Conservation (phyloP, 139 green algal species). For the Haematococcus sp. region DNA sequence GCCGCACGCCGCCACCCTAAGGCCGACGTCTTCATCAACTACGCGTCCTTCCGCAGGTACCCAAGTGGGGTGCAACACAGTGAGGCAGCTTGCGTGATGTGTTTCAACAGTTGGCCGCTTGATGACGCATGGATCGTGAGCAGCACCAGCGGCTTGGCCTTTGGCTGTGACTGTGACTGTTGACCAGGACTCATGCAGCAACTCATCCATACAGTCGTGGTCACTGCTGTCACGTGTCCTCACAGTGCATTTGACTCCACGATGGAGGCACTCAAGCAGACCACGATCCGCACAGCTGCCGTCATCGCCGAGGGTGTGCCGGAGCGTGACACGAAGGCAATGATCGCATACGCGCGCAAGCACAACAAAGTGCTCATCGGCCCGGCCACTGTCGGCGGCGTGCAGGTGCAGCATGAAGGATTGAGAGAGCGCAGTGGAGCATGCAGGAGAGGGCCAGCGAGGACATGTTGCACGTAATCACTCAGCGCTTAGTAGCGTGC, state of each 20-base stretch:
- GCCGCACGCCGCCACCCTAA: slow-evolving; percentile 69
- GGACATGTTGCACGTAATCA: no score
- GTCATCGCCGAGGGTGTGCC: slow-evolving; percentile 95
- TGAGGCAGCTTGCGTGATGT: no score
- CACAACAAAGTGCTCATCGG: slow-evolving; percentile 94
- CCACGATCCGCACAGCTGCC: slow-evolving; percentile 82
- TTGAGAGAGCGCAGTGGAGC: no score
- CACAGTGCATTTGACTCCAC: slow-evolving; percentile 81
- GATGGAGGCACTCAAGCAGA: slow-evolving; percentile 82
- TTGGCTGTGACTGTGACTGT: neutral
- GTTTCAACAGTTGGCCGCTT: no score
- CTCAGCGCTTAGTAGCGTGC: no score
- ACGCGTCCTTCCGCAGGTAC: slow-evolving; percentile 88
- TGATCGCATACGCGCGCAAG: slow-evolving; percentile 74
- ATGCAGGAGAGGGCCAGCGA: no score
- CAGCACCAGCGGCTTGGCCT: neutral
- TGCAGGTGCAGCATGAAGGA: slow-evolving; percentile 56
- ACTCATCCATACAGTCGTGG: no score
- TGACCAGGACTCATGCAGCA: neutral
- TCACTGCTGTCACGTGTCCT: neutral
- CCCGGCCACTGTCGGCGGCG: slow-evolving; percentile 88
- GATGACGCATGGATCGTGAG: no score
- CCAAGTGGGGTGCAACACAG: slow-evolving; percentile 20
- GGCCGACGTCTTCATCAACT: slow-evolving; percentile 96
- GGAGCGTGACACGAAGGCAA: slow-evolving; percentile 86